These are phyloP conservation scores for Zarea fungicola DNA, from an alignment of 2,329 filamentous ascomycete genomes.

Conservation along the genomic window DNA sequence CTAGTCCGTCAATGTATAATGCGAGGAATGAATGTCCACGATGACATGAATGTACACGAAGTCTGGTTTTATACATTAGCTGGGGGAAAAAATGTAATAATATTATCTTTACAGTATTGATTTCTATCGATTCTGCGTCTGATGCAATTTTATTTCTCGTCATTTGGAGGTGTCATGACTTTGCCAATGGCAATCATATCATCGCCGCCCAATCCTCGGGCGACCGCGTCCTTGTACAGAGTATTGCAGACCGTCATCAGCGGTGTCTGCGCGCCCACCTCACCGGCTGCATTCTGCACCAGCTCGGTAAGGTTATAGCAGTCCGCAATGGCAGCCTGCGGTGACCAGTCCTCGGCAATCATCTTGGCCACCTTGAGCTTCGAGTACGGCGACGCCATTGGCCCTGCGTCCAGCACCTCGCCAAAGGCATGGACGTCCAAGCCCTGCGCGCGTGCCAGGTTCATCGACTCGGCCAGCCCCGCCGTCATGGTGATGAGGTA, in stretches of 20 bases:
- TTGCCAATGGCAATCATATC: slow-evolving; percentile 26
- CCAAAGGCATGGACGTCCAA: slow-evolving; percentile 26
- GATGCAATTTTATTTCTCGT: not conserved
- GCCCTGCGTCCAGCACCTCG: slow-evolving; percentile 25
- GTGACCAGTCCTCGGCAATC: slow-evolving; percentile 23
- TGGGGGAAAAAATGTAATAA: not conserved
- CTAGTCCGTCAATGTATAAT: not conserved
- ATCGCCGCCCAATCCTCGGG: slow-evolving; percentile 20
- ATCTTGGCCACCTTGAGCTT: slow-evolving; percentile 27
- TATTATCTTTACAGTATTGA: not conserved
- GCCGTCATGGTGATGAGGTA: slow-evolving; percentile 26
- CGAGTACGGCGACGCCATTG: slow-evolving; percentile 27
- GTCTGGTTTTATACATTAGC: not conserved
- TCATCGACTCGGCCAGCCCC: slow-evolving; percentile 28
- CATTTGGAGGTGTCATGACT: not conserved
- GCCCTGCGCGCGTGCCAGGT: slow-evolving; percentile 26
- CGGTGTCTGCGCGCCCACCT: slow-evolving; percentile 18
- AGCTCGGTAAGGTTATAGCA: slow-evolving; percentile 27
- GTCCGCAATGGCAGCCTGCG: slow-evolving; percentile 26
- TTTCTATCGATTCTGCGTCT: no score
- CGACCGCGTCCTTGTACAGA: slow-evolving; percentile 21
- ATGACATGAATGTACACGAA: not conserved
- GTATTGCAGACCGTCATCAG: slow-evolving; percentile 19
- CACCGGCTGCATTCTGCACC: slow-evolving; percentile 20
- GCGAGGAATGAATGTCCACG: not conserved